A percentile compares a stretch with the other conserved stretches of the same genome.
Conservation (phyloP, 495 filamentous ascomycete genomes). For the Zalerion maritima region DNA sequence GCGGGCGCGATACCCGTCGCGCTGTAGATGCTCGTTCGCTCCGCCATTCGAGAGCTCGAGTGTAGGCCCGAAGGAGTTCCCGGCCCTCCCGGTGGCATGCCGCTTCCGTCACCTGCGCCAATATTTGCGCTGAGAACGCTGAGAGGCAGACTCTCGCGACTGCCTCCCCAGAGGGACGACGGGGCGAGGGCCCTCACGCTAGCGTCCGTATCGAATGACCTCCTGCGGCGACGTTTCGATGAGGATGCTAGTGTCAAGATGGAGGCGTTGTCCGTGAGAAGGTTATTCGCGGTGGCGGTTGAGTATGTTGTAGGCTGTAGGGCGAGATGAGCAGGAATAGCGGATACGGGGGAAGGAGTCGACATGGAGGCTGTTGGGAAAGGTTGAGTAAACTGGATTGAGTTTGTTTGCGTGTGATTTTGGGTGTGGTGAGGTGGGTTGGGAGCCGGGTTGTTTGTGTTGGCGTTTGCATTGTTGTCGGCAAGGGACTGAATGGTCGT, state of each 20-base stretch:
- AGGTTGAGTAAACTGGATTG: slow-evolving; percentile 74
- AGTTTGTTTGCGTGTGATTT: slow-evolving; percentile 34
- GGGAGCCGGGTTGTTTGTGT: slow-evolving; percentile 17
- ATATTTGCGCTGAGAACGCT: slow-evolving; percentile 74
- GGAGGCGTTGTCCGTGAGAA: slow-evolving; percentile 86
- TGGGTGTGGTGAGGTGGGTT: slow-evolving; percentile 26
- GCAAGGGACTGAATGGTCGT: slow-evolving; percentile 89
- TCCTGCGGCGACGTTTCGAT: slow-evolving; percentile 74
- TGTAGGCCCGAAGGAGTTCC: slow-evolving; percentile 30
- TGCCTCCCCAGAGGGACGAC: slow-evolving; percentile 82
- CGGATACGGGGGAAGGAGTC: slow-evolving; percentile 58
- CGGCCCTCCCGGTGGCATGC: slow-evolving; percentile 9
- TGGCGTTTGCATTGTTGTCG: slow-evolving; percentile 40
- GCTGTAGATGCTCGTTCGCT: slow-evolving; percentile 79
- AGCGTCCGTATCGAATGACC: slow-evolving; percentile 89
- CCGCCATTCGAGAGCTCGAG: slow-evolving; percentile 49
- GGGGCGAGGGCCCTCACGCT: slow-evolving; percentile 86
- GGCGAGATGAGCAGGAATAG: slow-evolving; percentile 65
- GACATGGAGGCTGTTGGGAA: slow-evolving; percentile 64
- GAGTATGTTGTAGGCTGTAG: slow-evolving; percentile 72
- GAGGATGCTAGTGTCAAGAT: slow-evolving; percentile 94
- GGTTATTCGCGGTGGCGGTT: slow-evolving; percentile 79
- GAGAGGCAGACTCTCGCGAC: slow-evolving; percentile 71
- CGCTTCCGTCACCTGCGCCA: slow-evolving; percentile 23
- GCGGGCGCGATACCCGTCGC: slow-evolving; percentile 54